Evolutionary conservation across 805 yeast species (phyloP), one percentile per base, ranked within the genome.

Genomic region (Candida mattraensis): DNA sequence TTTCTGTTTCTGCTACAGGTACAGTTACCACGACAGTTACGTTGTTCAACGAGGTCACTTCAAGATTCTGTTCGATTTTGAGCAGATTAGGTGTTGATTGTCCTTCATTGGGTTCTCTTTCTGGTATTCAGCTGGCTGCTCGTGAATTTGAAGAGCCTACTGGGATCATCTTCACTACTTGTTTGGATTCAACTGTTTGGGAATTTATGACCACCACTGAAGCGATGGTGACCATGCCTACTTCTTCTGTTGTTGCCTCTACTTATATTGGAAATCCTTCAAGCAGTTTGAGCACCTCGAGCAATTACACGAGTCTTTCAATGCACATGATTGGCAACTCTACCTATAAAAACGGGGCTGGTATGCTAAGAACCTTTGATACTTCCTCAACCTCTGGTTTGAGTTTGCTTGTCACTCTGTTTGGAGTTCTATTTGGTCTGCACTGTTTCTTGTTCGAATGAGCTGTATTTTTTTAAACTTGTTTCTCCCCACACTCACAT

Each of bases 71-170:
- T 22, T 39, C 47, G 7, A 39, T 48, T 22, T 27, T 45, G 31
- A 37, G 47, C 15, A 36, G 48, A 11, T 21, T 48, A 19, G 52
- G 50, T 7, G 49, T 39, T 4, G 44, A 39, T 10, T 48, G 50
- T 31, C 48, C 51, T 2, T 11, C 35, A 10, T 23, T 31, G 25
- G 29, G 12, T 20, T 27, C 40, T 17, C 13, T 39, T 14, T n/a
- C n/a, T n/a, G n/a, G n/a, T n/a, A n/a, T n/a, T n/a, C 36, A 28
- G 7, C 29, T 47, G 30, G 30, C 21, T 10, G 39, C 24, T 17
- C 40, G 48, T 25, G 44, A 33, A 5, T 35, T 26, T 11, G 16
- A 13, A 4, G 44, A 34, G 29, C 32, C 40, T 2, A 39, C 47
- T 6, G 35, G 18, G 5, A 14, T 17, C 18, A 18, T 8, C 26